Base-by-base conservation (phyloP, 768 basidiomycete species). In the Ramaria rubella region DNA sequence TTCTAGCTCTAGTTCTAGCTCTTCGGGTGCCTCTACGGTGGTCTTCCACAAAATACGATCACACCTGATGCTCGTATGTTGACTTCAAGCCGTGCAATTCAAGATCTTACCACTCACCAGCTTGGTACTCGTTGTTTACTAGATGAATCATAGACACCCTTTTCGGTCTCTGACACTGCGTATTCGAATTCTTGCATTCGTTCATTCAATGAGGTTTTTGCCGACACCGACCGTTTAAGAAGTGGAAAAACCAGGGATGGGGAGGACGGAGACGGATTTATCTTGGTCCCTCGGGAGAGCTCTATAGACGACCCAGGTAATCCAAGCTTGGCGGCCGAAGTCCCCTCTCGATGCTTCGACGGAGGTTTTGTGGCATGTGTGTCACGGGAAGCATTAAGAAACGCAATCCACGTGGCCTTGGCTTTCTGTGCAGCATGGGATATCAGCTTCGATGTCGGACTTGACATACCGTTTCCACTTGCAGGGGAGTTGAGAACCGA, bases 1-100 rank as follows among this genome's bases (percentile, higher is more conserved):
- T 33, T 74, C 76, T 8, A 71, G n/a, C 15, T 33, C 49, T 5
- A 24, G 30, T 30, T 15, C 27, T 15, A 23, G 29, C 15, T 31
- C 67, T 24, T 76, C 72, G 1, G 71, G 69, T 12, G 77, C 77
- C 29, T 72, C 64, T 24, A 87, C 75, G 0, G 85, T 90, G 5
- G 86, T 77, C 68, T 90, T 92, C 83, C 83, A 91, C 4, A 92
- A 70, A 44, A 92, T 87, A 19, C 90, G 82, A 66, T 92, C 90
- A 64, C 90, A 92, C 87, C 87, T 88, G 52, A 6, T 58, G 36
- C 4, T n/a, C 23, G 57, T 8, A 31, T 36, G 12, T 2, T 31
- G 33, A n/a, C 29, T 7, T 9, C 8, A n/a, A 30, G 33, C 15
- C 33, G 24, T 11, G 17, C 27, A 54, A 7, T 21, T 17, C 49